These are phyloP conservation scores for Candida sojae DNA, from an alignment of 1,139 yeast species.

Conservation along the genomic window DNA sequence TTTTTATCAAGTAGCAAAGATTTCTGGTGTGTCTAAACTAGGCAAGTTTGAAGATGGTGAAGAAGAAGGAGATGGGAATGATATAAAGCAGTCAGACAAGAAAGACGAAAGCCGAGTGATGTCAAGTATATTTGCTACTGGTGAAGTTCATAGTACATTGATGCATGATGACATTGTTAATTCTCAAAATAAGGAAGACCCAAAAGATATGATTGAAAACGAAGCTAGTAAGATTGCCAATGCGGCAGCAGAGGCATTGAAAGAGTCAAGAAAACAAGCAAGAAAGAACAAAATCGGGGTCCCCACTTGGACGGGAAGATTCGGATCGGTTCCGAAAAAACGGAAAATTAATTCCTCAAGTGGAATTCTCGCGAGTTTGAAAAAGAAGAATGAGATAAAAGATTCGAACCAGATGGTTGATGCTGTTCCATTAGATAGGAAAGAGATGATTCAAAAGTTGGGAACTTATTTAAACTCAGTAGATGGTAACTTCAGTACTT, in stretches of 20 bases:
- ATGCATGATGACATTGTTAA: slow-evolving; percentile 79
- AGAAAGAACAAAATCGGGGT: slow-evolving; percentile 71
- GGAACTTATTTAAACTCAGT: slow-evolving; percentile 32
- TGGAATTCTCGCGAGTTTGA: slow-evolving; percentile 36
- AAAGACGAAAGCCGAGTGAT: slow-evolving; percentile 60
- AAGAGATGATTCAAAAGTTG: slow-evolving; percentile 31
- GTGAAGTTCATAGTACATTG: slow-evolving; percentile 75
- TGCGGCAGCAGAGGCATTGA: slow-evolving; percentile 73
- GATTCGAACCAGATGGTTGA: slow-evolving; percentile 21
- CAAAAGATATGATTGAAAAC: slow-evolving; percentile 55
- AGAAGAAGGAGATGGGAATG: slow-evolving; percentile 23
- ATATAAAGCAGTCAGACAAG: neutral
- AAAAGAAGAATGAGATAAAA: slow-evolving; percentile 19
- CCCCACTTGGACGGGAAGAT: slow-evolving; percentile 96
- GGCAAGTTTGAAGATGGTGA: slow-evolving; percentile 51
- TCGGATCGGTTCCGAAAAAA: slow-evolving; percentile 54
- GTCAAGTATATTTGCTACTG: slow-evolving; percentile 69
- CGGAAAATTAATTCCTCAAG: slow-evolving; percentile 20
- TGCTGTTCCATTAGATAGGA: slow-evolving; percentile 7
- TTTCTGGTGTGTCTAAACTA: slow-evolving; percentile 56
- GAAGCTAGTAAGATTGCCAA: slow-evolving; percentile 81
- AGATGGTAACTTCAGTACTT: slow-evolving; percentile 49
- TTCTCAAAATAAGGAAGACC: slow-evolving; percentile 44
- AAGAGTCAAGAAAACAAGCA: slow-evolving; percentile 65
- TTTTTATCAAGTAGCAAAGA: slow-evolving; percentile 51